Evolutionary conservation across 805 yeast species (phyloP).

Genomic region (Kazachstania bromeliacearum): DNA sequence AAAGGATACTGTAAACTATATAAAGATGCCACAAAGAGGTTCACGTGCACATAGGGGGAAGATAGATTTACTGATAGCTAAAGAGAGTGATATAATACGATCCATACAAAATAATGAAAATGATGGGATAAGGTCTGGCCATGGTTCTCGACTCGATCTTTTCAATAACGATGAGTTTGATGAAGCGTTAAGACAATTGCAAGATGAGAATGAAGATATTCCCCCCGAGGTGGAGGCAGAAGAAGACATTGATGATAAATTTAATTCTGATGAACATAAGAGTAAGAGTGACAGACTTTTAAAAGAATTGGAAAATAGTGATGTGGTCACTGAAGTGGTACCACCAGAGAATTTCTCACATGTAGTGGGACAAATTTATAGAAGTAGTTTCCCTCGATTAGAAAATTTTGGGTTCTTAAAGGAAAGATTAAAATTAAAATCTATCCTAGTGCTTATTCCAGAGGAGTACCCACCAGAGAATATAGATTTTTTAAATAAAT

Average conservation of each 20-base stretch:
- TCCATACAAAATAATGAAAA: neutral
- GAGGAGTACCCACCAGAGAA: conserved; percentile 86
- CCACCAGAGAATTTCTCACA: conserved; percentile 91
- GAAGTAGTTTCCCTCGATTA: conserved; percentile 83
- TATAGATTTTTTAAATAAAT: conserved; percentile 46
- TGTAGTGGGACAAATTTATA: conserved; percentile 67
- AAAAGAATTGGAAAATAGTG: conserved; percentile 1
- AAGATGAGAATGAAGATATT: neutral
- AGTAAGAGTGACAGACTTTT: conserved; percentile 10
- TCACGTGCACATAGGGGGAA: neutral
- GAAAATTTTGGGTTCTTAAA: conserved; percentile 69
- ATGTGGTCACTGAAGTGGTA: conserved; percentile 14
- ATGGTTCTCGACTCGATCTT: neutral
- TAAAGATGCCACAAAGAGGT: neutral
- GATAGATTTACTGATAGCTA: neutral
- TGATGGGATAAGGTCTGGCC: neutral
- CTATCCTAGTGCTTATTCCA: conserved; percentile 77
- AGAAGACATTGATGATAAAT: conserved; percentile 17
- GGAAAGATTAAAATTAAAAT: conserved; percentile 48
- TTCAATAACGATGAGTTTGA: neutral
- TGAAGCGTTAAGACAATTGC: neutral
- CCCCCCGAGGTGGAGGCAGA: conserved; percentile 6
- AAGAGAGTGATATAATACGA: conserved; percentile 2
- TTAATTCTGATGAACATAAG: conserved; percentile 16
- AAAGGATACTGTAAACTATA: no score